A percentile compares a stretch with the other conserved stretches of the same genome.
Conservation (phyloP, 2,329 filamentous ascomycete genomes). For the Alternaria brassicicola region DNA sequence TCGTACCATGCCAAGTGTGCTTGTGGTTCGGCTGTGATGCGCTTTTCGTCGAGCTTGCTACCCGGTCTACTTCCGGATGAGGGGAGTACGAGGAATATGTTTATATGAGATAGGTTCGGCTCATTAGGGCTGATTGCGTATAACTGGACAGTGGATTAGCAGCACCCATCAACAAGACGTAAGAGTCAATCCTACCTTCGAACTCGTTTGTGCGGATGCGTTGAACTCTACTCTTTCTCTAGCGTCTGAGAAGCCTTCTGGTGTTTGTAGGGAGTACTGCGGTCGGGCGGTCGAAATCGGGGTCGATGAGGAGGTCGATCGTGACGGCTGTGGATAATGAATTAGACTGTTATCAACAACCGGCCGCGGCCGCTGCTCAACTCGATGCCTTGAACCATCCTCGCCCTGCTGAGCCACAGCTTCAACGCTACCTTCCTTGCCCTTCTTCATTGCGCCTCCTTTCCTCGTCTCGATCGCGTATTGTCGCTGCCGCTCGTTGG, state of each 20-base stretch:
- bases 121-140: slow-evolving; percentile 11
- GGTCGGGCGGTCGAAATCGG: neutral
- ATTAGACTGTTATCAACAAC: slow-evolving; percentile 14
- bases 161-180: neutral
- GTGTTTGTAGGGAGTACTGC: neutral
- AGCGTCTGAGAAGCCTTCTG: neutral
- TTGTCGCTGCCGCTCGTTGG: slow-evolving; percentile 63
- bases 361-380: slow-evolving; percentile 21
- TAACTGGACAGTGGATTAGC: slow-evolving; percentile 8
- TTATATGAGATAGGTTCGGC: slow-evolving; percentile 53
- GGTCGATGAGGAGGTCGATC: slow-evolving; percentile 1
- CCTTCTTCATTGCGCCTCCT: slow-evolving; percentile 49
- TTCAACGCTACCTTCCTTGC: slow-evolving; percentile 34
- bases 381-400: slow-evolving; percentile 1
- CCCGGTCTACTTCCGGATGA: slow-evolving; percentile 62
- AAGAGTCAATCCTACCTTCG: neutral
- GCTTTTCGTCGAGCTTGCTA: slow-evolving; percentile 35
- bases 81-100: slow-evolving; percentile 65
- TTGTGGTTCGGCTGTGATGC: slow-evolving; percentile 21
- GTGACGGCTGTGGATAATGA: slow-evolving; percentile 3
- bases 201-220: neutral
- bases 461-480: slow-evolving; percentile 64
- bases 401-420: slow-evolving; percentile 13
- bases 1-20: slow-evolving; percentile 25
- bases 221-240: neutral